Evolutionary conservation across 116 monocot genomes (phyloP).

Genomic region (Papilionanthe hybrid): DNA sequence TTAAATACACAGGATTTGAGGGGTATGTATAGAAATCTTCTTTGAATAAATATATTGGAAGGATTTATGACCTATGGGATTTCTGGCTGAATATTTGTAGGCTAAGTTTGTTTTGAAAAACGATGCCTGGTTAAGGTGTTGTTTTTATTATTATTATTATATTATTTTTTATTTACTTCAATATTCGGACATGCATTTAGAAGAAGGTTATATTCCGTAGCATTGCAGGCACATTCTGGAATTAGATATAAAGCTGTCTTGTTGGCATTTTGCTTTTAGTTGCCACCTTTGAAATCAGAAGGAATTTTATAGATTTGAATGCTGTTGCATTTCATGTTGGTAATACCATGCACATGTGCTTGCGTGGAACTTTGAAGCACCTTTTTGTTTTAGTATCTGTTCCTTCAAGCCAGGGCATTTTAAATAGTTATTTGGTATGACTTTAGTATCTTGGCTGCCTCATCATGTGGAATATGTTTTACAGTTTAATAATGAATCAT

Average conservation of each 20-base stretch:
- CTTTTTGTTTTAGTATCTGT: too few species aligned
- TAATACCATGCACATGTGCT: too few species aligned
- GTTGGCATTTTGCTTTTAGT: not conserved
- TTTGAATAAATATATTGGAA: not conserved
- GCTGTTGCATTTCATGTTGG: too few species aligned
- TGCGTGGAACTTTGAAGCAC: too few species aligned
- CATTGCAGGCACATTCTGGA: not conserved
- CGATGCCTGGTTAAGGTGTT: not conserved
- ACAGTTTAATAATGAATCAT: not conserved
- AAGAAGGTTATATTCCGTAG: not conserved
- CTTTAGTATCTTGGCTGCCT: not conserved
- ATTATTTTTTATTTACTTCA: not conserved
- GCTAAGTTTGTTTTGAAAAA: not conserved
- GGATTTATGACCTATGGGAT: not conserved
- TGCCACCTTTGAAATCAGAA: not conserved
- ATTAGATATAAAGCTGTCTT: not conserved
- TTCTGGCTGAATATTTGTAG: not conserved
- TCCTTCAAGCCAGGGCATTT: not conserved
- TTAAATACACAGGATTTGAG: too few species aligned
- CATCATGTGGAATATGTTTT: not conserved
- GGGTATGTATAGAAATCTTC: too few species aligned
- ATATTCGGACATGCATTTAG: not conserved
- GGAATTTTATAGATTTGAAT: too few species aligned
- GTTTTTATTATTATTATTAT: not conserved
- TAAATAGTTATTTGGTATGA: not conserved